Conservation (phyloP, 768 basidiomycete genomes). For the Nevesoporus exiguus region DNA sequence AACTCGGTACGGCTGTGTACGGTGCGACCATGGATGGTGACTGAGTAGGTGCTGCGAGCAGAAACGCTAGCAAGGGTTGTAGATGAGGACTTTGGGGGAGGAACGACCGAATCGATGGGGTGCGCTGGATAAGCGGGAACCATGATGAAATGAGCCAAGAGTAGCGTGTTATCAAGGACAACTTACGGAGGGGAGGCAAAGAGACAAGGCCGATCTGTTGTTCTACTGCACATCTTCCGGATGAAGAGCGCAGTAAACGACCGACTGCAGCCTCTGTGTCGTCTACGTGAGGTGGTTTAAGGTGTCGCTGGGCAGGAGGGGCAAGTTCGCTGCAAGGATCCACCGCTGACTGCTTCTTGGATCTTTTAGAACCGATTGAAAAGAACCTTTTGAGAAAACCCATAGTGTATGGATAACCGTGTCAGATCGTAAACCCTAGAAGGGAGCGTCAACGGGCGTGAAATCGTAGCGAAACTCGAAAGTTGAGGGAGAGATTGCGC, state of each 20-base stretch:
- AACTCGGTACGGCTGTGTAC: constrained; percentile 62
- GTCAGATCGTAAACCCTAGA: constrained; percentile 25
- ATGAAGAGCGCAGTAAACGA: constrained; percentile 66
- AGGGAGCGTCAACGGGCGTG: constrained; percentile 27
- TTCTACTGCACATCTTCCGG: constrained; percentile 58
- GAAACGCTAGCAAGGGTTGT: constrained; percentile 51
- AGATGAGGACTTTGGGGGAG: constrained; percentile 48
- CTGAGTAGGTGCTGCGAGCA: constrained; percentile 62
- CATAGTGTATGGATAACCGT: constrained; percentile 41
- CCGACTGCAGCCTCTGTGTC: constrained; percentile 45
- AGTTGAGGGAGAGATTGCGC: neutral
- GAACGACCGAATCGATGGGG: constrained; percentile 58
- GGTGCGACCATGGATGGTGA: constrained; percentile 64
- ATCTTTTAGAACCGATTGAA: constrained; percentile 64
- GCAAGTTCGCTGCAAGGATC: constrained; percentile 27
- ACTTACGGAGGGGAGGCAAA: constrained; percentile 71
- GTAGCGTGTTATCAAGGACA: neutral
- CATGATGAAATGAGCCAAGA: neutral
- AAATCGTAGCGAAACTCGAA: constrained; percentile 10
- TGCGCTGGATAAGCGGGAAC: constrained; percentile 43
- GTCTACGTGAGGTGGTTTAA: constrained; percentile 31
- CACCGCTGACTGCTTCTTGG: constrained; percentile 40
- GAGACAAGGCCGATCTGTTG: constrained; percentile 53
- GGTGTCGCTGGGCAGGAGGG: constrained; percentile 18
- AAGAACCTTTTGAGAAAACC: constrained; percentile 69